A percentile compares a stretch with the other conserved stretches of the same genome.
Evolutionary conservation across 495 filamentous ascomycete genomes (phyloP).

Genomic region (Penicillium pancosmium): DNA sequence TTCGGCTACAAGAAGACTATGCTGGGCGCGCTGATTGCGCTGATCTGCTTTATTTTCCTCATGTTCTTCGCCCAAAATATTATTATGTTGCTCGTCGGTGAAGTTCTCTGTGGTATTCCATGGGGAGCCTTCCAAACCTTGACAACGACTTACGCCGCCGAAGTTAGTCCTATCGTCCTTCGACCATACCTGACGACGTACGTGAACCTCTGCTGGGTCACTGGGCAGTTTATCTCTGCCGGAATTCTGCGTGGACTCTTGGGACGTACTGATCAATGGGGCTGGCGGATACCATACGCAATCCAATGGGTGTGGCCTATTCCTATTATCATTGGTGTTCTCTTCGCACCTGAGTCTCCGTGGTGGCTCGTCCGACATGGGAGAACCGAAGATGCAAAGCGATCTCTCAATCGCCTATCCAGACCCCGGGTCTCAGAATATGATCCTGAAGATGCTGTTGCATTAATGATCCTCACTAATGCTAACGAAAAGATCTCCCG

Average conservation of each 20-base stretch:
- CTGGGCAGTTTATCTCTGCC: background rate
- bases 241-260: background rate
- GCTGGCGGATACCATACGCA: background rate
- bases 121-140: slow-evolving; percentile 63
- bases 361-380: background rate
- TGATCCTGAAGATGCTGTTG: background rate
- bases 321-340: background rate
- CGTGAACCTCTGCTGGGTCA: too few relatives aligned
- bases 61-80: background rate
- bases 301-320: background rate
- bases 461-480: background rate
- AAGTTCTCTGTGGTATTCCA: background rate
- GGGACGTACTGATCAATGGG: background rate
- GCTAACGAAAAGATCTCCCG: background rate
- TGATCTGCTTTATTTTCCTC: background rate
- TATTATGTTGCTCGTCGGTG: background rate
- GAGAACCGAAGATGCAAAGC: background rate
- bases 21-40: slow-evolving; percentile 57
- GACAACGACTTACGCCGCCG: slow-evolving; percentile 74
- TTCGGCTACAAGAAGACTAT: slow-evolving; percentile 71
- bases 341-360: background rate
- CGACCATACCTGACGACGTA: too few relatives aligned
- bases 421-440: background rate
- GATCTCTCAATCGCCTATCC: slow-evolving; percentile 21
- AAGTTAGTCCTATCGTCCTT: slow-evolving; percentile 63